A percentile compares a stretch with the other conserved stretches of the same genome.
phyloP scores from a whole-genome alignment of 2,329 filamentous ascomycete genomes.

The Ophiosphaerella korrae region DNA sequence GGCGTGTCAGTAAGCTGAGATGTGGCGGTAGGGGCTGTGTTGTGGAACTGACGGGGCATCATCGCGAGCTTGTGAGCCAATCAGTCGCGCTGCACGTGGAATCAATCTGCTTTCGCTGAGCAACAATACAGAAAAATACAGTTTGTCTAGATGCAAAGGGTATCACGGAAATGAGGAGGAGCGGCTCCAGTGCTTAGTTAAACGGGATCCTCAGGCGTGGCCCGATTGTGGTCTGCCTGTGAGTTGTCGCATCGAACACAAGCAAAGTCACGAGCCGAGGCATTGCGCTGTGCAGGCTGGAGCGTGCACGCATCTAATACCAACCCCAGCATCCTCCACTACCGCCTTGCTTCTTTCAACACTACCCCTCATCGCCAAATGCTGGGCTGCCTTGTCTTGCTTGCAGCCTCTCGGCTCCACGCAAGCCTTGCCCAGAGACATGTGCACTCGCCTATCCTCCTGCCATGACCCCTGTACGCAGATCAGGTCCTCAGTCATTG shows the following conservation, averaged over 20 bases:
- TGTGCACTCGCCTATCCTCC: no score
- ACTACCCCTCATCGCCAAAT: conserved; percentile 9
- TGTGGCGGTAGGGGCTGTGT: not conserved
- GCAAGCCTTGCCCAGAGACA: no score
- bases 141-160: not conserved
- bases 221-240: not conserved
- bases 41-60: conserved; percentile 15
- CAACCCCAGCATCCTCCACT: not conserved
- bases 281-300: not conserved
- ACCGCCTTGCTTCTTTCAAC: conserved; percentile 1
- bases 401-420: no score
- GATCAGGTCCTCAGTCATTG: no score
- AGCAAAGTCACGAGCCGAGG: conserved; percentile 1
- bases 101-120: no score
- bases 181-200: not conserved
- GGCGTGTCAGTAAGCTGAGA: not conserved
- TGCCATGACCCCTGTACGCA: no score
- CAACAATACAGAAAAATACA: not conserved
- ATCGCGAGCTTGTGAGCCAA: not conserved
- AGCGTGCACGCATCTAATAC: not conserved
- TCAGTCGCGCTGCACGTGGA: no score
- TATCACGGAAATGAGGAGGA: not conserved
- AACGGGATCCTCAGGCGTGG: not conserved
- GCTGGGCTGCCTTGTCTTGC: not conserved
- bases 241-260: not conserved